Percentiles rank a stretch among this genome's conserved stretches.
phyloP scores from a whole-genome alignment of 768 basidiomycete species.

The Phlebiopsis gigantea region DNA sequence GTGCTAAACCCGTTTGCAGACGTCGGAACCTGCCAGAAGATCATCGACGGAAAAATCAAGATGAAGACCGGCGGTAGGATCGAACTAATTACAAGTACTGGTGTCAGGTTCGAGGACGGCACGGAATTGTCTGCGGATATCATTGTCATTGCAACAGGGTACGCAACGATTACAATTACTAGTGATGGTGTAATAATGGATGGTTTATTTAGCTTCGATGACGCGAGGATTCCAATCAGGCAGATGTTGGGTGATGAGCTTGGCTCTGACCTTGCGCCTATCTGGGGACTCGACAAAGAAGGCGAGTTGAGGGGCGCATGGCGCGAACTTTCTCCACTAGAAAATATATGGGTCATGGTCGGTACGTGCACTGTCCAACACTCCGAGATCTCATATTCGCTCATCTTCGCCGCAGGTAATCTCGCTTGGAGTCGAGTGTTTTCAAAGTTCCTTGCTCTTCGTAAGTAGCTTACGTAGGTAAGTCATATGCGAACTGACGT shows the following conservation, averaged over 20 bases:
- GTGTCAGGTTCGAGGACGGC: conserved; percentile 19
- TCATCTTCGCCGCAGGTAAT: conserved; percentile 31
- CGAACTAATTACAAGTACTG: conserved; percentile 22
- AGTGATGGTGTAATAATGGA: no score
- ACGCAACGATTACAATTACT: no score
- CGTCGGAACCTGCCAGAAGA: conserved; percentile 37
- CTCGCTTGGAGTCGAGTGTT: conserved; percentile 59
- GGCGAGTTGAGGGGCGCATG: conserved; percentile 54
- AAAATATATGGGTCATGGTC: conserved; percentile 54
- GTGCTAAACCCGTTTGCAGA: conserved; percentile 15
- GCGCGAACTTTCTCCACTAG: conserved; percentile 41
- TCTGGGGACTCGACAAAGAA: conserved; percentile 65
- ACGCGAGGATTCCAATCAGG: conserved; percentile 13
- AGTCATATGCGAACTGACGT: background rate
- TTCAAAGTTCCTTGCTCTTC: conserved; percentile 61
- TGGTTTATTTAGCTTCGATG: conserved; percentile 5
- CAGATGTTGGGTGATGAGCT: conserved; percentile 42
- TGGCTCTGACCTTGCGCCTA: conserved; percentile 36
- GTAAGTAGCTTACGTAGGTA: conserved; percentile 36
- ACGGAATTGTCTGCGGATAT: conserved; percentile 21
- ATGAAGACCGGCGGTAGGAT: conserved; percentile 35
- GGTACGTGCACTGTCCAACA: conserved; percentile 29
- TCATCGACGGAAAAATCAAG: conserved; percentile 46
- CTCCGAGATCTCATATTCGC: background rate
- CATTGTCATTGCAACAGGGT: conserved; percentile 24